These are phyloP conservation scores for Starmerella apis DNA, from an alignment of 805 yeast species.

Conservation along the genomic window DNA sequence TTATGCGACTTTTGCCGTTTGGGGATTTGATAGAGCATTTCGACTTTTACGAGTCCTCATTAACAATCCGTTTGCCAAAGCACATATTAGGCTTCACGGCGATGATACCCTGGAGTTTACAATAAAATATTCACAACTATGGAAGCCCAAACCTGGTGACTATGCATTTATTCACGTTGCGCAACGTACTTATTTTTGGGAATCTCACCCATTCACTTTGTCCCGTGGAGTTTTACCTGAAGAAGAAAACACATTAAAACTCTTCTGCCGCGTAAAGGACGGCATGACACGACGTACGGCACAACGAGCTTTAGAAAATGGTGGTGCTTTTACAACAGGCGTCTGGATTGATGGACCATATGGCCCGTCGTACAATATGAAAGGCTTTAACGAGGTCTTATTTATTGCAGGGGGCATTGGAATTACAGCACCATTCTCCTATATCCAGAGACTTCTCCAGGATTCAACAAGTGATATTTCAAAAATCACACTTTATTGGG, in stretches of 20 bases:
- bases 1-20: conserved; percentile 47
- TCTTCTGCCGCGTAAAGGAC: conserved; percentile 32
- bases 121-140: conserved; percentile 35
- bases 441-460: conserved; percentile 33
- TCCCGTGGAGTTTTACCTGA: conserved; percentile 3
- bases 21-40: conserved; percentile 55
- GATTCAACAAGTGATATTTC: not conserved
- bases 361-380: conserved; percentile 38
- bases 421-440: conserved; percentile 43
- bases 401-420: conserved; percentile 53
- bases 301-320: conserved; percentile 29
- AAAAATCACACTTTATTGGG: conserved; percentile 47
- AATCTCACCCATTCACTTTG: conserved; percentile 59
- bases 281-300: conserved; percentile 44
- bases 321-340: conserved; percentile 25
- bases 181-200: conserved; percentile 42
- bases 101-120: conserved; percentile 24
- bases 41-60: conserved; percentile 42
- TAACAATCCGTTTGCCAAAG: not conserved
- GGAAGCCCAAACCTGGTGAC: conserved; percentile 45
- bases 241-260: conserved; percentile 13
- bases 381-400: conserved; percentile 34
- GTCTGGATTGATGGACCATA: conserved; percentile 55
- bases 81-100: conserved; percentile 5
- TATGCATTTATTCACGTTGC: conserved; percentile 41